Evolutionary conservation across 1,284 basidiomycete genomes (phyloP).

Genomic region (Vanrija sp.): DNA sequence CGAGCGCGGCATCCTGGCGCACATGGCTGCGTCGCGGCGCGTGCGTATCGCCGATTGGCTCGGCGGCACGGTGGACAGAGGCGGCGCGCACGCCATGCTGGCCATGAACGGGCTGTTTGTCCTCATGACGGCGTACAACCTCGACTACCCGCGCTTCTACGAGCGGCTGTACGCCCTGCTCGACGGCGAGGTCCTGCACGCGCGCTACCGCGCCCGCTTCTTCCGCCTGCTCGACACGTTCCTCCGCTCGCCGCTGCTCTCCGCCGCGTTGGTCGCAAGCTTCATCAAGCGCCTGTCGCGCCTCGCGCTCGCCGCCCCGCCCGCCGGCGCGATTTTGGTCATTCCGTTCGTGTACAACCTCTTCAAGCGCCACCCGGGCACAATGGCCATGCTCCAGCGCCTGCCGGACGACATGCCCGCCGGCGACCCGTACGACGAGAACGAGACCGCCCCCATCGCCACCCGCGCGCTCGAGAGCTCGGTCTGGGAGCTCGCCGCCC

Average conservation of each 20-base stretch:
- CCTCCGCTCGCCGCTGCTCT: constrained; percentile 85
- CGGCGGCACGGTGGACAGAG: constrained; percentile 76
- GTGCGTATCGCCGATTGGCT: constrained; percentile 93
- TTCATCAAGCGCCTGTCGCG: constrained; percentile 89
- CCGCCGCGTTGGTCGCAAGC: constrained; percentile 81
- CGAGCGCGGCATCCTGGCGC: constrained; percentile 42
- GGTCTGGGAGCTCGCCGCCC: constrained; percentile 83
- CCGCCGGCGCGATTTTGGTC: constrained; percentile 82
- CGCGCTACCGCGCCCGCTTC: constrained; percentile 89
- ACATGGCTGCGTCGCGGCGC: constrained; percentile 49
- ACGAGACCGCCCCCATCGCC: constrained; percentile 68
- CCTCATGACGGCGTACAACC: constrained; percentile 90
- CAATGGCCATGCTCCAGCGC: constrained; percentile 90
- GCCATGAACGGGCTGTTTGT: constrained; percentile 89
- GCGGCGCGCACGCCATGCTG: constrained; percentile 80
- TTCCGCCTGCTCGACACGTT: constrained; percentile 90
- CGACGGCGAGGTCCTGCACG: constrained; percentile 79
- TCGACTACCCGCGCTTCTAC: constrained; percentile 96
- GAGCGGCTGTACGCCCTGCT: constrained; percentile 87
- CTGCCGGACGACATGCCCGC: constrained; percentile 44
- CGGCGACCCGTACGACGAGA: constrained; percentile 56
- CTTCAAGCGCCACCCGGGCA: constrained; percentile 82
- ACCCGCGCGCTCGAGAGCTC: constrained; percentile 81
- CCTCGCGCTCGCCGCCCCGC: constrained; percentile 77
- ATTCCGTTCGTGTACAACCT: constrained; percentile 95